Evolutionary conservation across 163 green algal genomes (phyloP).

Genomic region (Prototheca cutis): DNA sequence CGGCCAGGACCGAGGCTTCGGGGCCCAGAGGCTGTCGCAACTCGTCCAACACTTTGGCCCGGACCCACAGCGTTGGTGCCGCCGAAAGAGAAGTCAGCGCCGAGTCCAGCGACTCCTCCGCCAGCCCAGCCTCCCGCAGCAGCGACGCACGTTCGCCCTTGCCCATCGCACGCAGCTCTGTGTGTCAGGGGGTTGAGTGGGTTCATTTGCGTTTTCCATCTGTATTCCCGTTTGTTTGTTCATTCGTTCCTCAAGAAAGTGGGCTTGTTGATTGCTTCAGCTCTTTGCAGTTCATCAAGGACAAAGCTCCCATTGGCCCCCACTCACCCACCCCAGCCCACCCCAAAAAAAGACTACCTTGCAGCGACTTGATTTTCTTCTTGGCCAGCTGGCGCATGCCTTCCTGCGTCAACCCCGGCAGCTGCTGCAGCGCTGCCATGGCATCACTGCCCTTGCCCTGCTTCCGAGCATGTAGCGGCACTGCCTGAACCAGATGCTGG

Average conservation of each 20-base stretch:
- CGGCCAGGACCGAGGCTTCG: slow-evolving; percentile 38
- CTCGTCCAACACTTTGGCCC: neutral
- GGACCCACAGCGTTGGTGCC: neutral
- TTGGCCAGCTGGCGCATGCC: slow-evolving; percentile 56
- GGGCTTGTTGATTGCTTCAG: neutral
- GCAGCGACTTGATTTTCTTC: slow-evolving; percentile 40
- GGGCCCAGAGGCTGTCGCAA: neutral
- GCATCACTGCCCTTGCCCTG: slow-evolving; percentile 12
- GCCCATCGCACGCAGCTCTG: neutral
- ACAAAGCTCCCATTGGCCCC: too few relatives aligned
- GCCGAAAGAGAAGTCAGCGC: neutral
- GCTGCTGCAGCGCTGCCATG: slow-evolving; percentile 57
- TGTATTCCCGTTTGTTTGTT: too few relatives aligned
- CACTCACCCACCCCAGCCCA: too few relatives aligned
- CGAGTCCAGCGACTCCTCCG: neutral
- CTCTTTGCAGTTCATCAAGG: too few relatives aligned
- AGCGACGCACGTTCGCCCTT: slow-evolving; percentile 7
- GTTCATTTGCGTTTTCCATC: too few relatives aligned
- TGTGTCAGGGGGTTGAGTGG: neutral
- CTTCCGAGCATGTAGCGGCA: slow-evolving; percentile 13
- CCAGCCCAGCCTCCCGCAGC: slow-evolving; percentile 6
- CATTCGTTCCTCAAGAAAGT: too few relatives aligned
- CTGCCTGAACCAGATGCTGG: slow-evolving; percentile 51
- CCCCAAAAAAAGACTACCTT: neutral
- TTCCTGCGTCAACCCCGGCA: slow-evolving; percentile 67